phyloP scores from a whole-genome alignment of 1,284 basidiomycete species.

The Sporisorium exsertum region DNA sequence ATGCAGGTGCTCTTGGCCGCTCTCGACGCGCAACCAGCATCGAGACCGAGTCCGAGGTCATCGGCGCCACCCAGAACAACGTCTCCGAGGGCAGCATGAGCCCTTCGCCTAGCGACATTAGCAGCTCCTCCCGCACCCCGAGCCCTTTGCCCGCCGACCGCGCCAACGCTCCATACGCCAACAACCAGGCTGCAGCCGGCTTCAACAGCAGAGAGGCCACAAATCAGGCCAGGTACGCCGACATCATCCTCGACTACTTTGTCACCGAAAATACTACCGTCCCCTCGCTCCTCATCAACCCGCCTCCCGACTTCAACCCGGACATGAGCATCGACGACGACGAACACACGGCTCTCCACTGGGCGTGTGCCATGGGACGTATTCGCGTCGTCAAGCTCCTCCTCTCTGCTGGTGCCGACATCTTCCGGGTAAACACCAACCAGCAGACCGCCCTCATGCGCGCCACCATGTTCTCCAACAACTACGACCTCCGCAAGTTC shows the following conservation, averaged over 20 bases:
- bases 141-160: slow-evolving; percentile 74
- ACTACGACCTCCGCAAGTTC: slow-evolving; percentile 99
- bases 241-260: slow-evolving; percentile 98
- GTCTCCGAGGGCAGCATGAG: slow-evolving; percentile 75
- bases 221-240: slow-evolving; percentile 77
- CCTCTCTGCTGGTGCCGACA: slow-evolving; percentile 92
- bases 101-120: slow-evolving; percentile 83
- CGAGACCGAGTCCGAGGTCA: slow-evolving; percentile 62
- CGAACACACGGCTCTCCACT: slow-evolving; percentile 95
- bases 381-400: slow-evolving; percentile 95
- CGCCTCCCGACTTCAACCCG: slow-evolving; percentile 91
- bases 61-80: slow-evolving; percentile 71
- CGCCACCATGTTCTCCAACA: slow-evolving; percentile 99
- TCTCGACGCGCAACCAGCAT: slow-evolving; percentile 64
- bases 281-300: slow-evolving; percentile 86
- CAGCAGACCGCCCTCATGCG: slow-evolving; percentile 99
- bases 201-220: slow-evolving; percentile 39
- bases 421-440: slow-evolving; percentile 95
- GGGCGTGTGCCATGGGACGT: slow-evolving; percentile 99
- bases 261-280: slow-evolving; percentile 96
- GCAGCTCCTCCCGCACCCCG: slow-evolving; percentile 87
- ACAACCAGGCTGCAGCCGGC: slow-evolving; percentile 22
- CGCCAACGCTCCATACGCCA: slow-evolving; percentile 43
- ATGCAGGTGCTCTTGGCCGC: slow-evolving; percentile 55
- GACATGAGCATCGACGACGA: slow-evolving; percentile 99